phyloP scores from a whole-genome alignment of 1,284 basidiomycete genomes.

The Neolentinus lepideus region DNA sequence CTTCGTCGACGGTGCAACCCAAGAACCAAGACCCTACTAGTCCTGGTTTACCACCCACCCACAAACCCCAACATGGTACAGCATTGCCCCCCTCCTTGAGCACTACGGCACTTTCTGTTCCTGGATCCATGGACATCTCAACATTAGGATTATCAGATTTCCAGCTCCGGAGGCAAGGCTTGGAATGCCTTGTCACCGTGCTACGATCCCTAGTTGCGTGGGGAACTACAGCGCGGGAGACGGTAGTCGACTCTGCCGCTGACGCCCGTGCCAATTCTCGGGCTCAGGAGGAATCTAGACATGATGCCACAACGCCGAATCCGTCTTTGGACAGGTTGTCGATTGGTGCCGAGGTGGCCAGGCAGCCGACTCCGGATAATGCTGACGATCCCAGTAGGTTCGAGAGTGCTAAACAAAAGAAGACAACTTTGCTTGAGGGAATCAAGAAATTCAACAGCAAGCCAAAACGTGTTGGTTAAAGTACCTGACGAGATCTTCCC shows the following conservation, averaged over 20 bases:
- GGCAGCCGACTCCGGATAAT: slow-evolving; percentile 70
- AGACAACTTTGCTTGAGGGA: slow-evolving; percentile 92
- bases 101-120: slow-evolving; percentile 61
- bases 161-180: slow-evolving; percentile 80
- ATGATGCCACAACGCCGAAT: slow-evolving; percentile 44
- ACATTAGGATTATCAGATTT: slow-evolving; percentile 68
- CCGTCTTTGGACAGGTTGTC: slow-evolving; percentile 34
- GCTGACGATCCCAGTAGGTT: slow-evolving; percentile 89
- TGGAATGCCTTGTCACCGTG: slow-evolving; percentile 86
- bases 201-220: slow-evolving; percentile 86
- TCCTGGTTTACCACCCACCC: slow-evolving; percentile 47
- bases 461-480: slow-evolving; percentile 68
- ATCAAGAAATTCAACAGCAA: slow-evolving; percentile 99
- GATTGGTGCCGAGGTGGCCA: slow-evolving; percentile 43
- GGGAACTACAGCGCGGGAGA: slow-evolving; percentile 62
- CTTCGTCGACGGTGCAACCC: slow-evolving; percentile 38
- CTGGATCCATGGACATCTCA: slow-evolving; percentile 61
- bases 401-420: slow-evolving; percentile 95
- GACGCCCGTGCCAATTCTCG: slow-evolving; percentile 38
- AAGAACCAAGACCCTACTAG: slow-evolving; percentile 53
- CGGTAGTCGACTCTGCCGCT: slow-evolving; percentile 35
- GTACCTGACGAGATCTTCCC: slow-evolving; percentile 11
- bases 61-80: slow-evolving; percentile 35
- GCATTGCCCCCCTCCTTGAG: slow-evolving; percentile 55
- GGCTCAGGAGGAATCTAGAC: slow-evolving; percentile 44